phyloP scores from a whole-genome alignment of 2,329 filamentous ascomycete species.

The Amauroascus verrucosus region DNA sequence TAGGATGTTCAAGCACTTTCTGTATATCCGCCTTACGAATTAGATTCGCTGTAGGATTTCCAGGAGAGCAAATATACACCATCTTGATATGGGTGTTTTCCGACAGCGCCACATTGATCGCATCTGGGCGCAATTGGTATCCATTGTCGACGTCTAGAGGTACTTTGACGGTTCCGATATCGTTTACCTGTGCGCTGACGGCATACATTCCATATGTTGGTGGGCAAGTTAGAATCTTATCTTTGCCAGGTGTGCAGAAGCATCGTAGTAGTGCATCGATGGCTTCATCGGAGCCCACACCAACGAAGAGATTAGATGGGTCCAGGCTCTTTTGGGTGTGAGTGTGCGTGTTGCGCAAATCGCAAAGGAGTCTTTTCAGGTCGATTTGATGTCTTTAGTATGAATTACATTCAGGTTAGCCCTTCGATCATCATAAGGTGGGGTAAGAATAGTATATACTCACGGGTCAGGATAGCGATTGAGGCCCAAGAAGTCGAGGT shows the following conservation, averaged over 20 bases:
- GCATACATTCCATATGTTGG: constrained; percentile 98
- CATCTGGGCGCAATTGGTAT: constrained; percentile 64
- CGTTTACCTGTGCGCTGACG: constrained; percentile 90
- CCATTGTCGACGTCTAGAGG: constrained; percentile 61
- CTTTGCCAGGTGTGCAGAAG: constrained; percentile 78
- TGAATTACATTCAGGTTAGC: neutral
- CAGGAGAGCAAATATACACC: constrained; percentile 85
- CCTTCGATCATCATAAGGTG: neutral
- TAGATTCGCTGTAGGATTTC: constrained; percentile 79
- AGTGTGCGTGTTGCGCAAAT: constrained; percentile 68
- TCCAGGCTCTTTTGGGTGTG: constrained; percentile 65
- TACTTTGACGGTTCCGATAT: constrained; percentile 76
- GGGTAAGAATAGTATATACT: constrained; percentile 17
- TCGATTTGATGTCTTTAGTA: constrained; percentile 60
- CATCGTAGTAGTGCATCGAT: constrained; percentile 89
- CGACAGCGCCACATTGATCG: constrained; percentile 57
- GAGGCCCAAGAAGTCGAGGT: constrained; percentile 68
- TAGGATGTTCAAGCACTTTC: constrained; percentile 67
- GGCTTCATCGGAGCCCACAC: constrained; percentile 91
- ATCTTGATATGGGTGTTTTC: constrained; percentile 64
- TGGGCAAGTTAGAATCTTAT: constrained; percentile 88
- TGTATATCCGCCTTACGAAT: constrained; percentile 66
- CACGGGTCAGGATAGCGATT: constrained; percentile 89
- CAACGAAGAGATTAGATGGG: constrained; percentile 82
- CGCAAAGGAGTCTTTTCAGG: constrained; percentile 78